Base-by-base conservation (phyloP, 2,329 filamentous ascomycete genomes). In the Kalmusia sp. region DNA sequence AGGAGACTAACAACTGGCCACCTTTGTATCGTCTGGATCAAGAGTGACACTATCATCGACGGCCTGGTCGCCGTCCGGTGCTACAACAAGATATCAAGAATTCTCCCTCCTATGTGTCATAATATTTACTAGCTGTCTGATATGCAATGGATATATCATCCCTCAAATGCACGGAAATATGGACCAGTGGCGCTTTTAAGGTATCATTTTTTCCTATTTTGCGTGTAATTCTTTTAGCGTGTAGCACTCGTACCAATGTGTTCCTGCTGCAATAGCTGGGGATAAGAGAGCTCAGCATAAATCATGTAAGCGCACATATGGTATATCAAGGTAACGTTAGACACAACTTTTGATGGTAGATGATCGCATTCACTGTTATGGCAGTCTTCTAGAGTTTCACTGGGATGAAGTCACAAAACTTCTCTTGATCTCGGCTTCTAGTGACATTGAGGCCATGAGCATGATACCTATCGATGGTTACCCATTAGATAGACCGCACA, bases 221-320 rank as follows among this genome's bases (percentile, higher is more conserved):
- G 77, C 80, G 15, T 76, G 65, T 2, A 89, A 76, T 0, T 79
- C 78, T 0, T 78, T 78, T 46, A 85, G 82, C 19, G 81, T 87
- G 71, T 91, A 91, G 87, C 88, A 92, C 69, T 92, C 88, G 64
- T 91, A 92, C 85, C 88, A 92, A 2, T 86, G 69, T 31, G 84
- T 82, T 15, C 77, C 85, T 1, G 79, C 68, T 2, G 78, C 80
- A 1, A 84, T 72, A 3, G 87, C 87, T 0, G 88, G 88, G 68
- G n/a, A n/a, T n/a, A n/a, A n/a, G n/a, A n/a, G n/a, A n/a, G n/a
- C n/a, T n/a, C n/a, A n/a, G n/a, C n/a, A n/a, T n/a, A n/a, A n/a
- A n/a, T n/a, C n/a, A n/a, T n/a, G n/a, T n/a, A n/a, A n/a, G n/a
- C n/a, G n/a, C n/a, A n/a, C n/a, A n/a, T n/a, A n/a, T n/a, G n/a